phyloP scores from a whole-genome alignment of 371 early-diverging fungal species.

The Rhizopus sp. region DNA sequence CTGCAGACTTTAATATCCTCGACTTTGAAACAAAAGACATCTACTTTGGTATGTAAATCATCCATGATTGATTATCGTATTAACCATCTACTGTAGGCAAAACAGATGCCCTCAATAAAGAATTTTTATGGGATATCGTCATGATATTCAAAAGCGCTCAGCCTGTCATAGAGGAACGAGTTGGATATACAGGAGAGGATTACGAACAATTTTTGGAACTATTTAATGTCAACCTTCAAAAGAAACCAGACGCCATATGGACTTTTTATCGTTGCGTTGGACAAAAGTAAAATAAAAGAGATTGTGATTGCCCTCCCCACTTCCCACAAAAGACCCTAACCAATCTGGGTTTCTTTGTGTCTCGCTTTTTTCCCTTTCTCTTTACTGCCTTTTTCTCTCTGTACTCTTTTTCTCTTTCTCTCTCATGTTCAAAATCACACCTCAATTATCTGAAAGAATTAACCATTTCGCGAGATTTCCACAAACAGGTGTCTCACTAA shows the following conservation, averaged over 20 bases:
- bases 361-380: slow-evolving; percentile 3
- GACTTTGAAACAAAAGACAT: slow-evolving; percentile 24
- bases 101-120: slow-evolving; percentile 19
- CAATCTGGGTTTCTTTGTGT: background rate
- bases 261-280: slow-evolving; percentile 24
- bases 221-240: slow-evolving; percentile 16
- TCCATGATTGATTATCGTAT: background rate
- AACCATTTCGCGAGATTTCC: slow-evolving; percentile 78
- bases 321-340: background rate
- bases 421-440: slow-evolving; percentile 57
- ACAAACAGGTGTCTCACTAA: slow-evolving; percentile 90
- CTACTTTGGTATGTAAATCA: slow-evolving; percentile 11
- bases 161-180: slow-evolving; percentile 7
- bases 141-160: slow-evolving; percentile 19
- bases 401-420: slow-evolving; percentile 4
- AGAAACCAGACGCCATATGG: slow-evolving; percentile 24
- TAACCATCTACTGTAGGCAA: slow-evolving; percentile 13
- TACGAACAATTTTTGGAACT: slow-evolving; percentile 20
- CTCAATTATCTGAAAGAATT: slow-evolving; percentile 71
- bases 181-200: slow-evolving; percentile 5
- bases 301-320: background rate
- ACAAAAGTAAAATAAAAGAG: slow-evolving; percentile 11
- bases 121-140: slow-evolving; percentile 23
- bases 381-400: slow-evolving; percentile 4
- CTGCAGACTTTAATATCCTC: slow-evolving; percentile 33